Percentiles rank a stretch among this genome's conserved stretches.
Evolutionary conservation across 805 yeast genomes (phyloP).

Genomic region (Candida palmyrensis): DNA sequence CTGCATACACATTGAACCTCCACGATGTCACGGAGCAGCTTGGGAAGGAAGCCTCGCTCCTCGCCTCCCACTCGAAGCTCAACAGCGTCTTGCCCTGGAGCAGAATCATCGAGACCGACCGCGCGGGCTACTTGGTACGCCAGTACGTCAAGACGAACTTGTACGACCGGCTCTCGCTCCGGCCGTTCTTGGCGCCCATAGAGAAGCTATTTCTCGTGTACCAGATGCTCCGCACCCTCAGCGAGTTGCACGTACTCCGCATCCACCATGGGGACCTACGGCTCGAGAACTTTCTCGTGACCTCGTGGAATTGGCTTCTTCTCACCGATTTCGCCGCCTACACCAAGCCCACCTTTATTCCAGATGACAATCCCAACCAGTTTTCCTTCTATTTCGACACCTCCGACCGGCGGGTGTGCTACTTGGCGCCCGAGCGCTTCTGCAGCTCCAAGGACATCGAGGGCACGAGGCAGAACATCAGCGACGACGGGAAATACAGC

Average conservation of each 20-base stretch:
- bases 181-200: conserved; percentile 79
- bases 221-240: conserved; percentile 65
- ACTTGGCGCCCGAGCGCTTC: conserved; percentile 93
- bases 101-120: conserved; percentile 75
- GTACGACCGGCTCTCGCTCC: conserved; percentile 79
- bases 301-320: conserved; percentile 84
- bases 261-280: conserved; percentile 89
- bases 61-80: conserved; percentile 30
- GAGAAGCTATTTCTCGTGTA: conserved; percentile 84
- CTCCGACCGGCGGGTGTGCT: conserved; percentile 80
- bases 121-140: conserved; percentile 88
- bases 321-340: conserved; percentile 79
- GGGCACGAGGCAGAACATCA: conserved; percentile 6
- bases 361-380: conserved; percentile 90
- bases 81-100: conserved; percentile 69
- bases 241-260: conserved; percentile 54
- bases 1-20: conserved; percentile 16
- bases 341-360: conserved; percentile 73
- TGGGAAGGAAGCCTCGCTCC: conserved; percentile 30
- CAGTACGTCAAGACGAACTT: conserved; percentile 74
- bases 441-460: conserved; percentile 22
- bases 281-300: conserved; percentile 80
- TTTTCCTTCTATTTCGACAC: conserved; percentile 91
- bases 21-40: conserved; percentile 19
- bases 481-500: conserved; percentile 20